These are phyloP conservation scores for Phytophthora hybrid DNA, from an alignment of 352 stramenopile species.

Conservation along the genomic window DNA sequence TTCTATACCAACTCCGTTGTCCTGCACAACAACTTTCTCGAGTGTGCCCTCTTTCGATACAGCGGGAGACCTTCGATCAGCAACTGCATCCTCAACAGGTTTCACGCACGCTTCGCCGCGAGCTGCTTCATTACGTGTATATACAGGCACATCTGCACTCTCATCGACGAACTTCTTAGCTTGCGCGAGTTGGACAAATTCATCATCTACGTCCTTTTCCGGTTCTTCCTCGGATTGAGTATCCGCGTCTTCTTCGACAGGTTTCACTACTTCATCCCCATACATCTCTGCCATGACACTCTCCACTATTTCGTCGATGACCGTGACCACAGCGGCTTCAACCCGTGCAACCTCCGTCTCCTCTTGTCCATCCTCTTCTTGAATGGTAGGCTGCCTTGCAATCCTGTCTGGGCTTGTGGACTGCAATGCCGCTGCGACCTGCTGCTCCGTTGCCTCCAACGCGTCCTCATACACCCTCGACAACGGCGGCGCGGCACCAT, in stretches of 20 bases:
- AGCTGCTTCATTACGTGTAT: no score
- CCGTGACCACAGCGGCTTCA: not conserved
- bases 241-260: not conserved
- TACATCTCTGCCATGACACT: no score
- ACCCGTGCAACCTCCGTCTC: not conserved
- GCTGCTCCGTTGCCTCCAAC: slow-evolving; percentile 35
- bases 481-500: slow-evolving; percentile 11
- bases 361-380: slow-evolving; percentile 14
- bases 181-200: not conserved
- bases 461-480: slow-evolving; percentile 37
- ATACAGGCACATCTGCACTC: not conserved
- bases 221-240: not conserved
- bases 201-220: slow-evolving; percentile 3
- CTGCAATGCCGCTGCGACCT: slow-evolving; percentile 22
- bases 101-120: no score
- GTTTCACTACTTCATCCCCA: not conserved
- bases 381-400: slow-evolving; percentile 22
- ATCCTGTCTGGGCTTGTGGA: slow-evolving; percentile 18
- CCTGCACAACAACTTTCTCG: no score
- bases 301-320: slow-evolving; percentile 7
- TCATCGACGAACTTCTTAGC: not conserved
- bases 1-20: no score
- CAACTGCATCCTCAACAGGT: no score
- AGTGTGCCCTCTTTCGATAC: no score
- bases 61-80: no score